These are phyloP conservation scores for Leccinum pachyderme DNA, from an alignment of 1,284 basidiomycete genomes.

Conservation along the genomic window DNA sequence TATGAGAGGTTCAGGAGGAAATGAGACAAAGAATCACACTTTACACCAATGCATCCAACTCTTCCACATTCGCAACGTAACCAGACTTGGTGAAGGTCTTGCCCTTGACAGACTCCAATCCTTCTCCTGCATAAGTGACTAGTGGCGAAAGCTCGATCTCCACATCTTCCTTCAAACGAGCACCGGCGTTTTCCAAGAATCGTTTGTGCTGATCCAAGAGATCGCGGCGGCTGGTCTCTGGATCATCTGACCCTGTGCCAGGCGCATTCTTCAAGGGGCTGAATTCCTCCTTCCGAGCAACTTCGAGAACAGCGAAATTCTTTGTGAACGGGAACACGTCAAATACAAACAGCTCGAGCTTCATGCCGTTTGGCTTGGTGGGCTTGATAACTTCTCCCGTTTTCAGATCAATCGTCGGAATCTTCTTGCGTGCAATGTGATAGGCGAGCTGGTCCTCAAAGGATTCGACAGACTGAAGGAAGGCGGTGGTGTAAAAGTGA, in stretches of 20 bases:
- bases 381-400: conserved; percentile 76
- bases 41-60: conserved; percentile 48
- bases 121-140: conserved; percentile 91
- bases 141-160: conserved; percentile 92
- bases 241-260: conserved; percentile 90
- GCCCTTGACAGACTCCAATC: conserved; percentile 78
- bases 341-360: conserved; percentile 98
- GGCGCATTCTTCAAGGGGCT: conserved; percentile 98
- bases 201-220: conserved; percentile 87
- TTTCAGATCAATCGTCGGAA: conserved; percentile 75
- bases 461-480: conserved; percentile 76
- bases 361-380: conserved; percentile 94
- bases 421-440: conserved; percentile 99
- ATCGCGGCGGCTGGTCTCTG: conserved; percentile 87
- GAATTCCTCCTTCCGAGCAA: conserved; percentile 88
- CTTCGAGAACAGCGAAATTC: conserved; percentile 86
- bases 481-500: conserved; percentile 94
- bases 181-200: conserved; percentile 83
- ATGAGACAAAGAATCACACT: conserved; percentile 34
- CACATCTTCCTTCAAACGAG: conserved; percentile 61
- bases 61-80: conserved; percentile 45
- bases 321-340: conserved; percentile 96
- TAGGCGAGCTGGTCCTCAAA: conserved; percentile 92
- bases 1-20: conserved; percentile 16
- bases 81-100: conserved; percentile 70